Base-by-base conservation (phyloP, 1,284 basidiomycete species). In the Cryptococcus sp. region DNA sequence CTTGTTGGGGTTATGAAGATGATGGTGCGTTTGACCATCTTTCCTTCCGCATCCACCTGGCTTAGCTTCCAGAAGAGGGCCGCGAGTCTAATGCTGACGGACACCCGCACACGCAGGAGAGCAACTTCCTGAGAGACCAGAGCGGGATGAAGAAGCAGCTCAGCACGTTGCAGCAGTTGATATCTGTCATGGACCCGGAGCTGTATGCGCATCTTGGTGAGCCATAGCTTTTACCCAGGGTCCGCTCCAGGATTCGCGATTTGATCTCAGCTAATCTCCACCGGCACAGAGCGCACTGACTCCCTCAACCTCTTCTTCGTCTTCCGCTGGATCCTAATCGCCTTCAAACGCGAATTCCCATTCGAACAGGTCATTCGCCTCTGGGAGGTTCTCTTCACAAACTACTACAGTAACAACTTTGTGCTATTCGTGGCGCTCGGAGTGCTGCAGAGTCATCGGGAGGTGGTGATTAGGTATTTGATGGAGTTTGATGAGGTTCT, bases 261-360 rank as follows among this genome's bases (percentile, higher is more conserved):
- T 33, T 5, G n/a, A n/a, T 20, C 23, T 24, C 37, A 33, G 13
- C 4, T 33, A 33, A 33, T 5, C 6, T n/a, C 36, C 6, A 35
- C 21, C 21, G 24, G 42, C 15, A 56, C 78, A 87, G 93, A 98
- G 73, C 88, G 88, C 77, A 87, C 87, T 0, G 93, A 94, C 59
- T 87, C 85, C 1, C 81, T 98, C 58, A 97, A 98, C 75, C 78
- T 99, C 35, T 99, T 99, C 81, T 98, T 98, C 82, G 96, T 92
- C 76, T 98, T 96, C 83, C 85, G 94, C 82, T 94, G 80, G 72
- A 75, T 77, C 28, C 55, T 80, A 50, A 94, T 95, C 61, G 80
- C 86, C 1, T 97, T 96, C 83, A 97, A 97, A 78, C 87, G 95
- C 59, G 95, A 98, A 75, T 97, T 98, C 75, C 79, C 85, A 2